phyloP scores from a whole-genome alignment of 768 basidiomycete species.

The Aureoboletus auriporus region DNA sequence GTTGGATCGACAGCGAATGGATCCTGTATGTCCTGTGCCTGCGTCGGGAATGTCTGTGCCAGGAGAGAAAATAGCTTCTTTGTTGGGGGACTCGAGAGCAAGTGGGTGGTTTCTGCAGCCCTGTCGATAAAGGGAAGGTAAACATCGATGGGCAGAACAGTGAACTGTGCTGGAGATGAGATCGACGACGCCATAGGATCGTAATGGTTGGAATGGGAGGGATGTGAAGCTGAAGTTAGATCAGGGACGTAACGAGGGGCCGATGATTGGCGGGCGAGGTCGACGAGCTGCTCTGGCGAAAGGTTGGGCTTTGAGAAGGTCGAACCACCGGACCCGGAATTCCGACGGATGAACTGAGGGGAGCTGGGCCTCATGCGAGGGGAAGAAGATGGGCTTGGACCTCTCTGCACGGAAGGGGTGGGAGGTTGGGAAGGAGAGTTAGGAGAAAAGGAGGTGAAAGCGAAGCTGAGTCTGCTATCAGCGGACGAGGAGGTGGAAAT shows the following conservation, averaged over 20 bases:
- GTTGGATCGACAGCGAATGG: slow-evolving; percentile 51
- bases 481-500: slow-evolving; percentile 24
- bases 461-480: slow-evolving; percentile 52
- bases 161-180: slow-evolving; percentile 57
- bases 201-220: slow-evolving; percentile 2
- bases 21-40: slow-evolving; percentile 25
- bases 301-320: slow-evolving; percentile 46
- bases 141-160: slow-evolving; percentile 69
- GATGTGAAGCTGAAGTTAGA: not conserved
- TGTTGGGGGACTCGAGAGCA: slow-evolving; percentile 64
- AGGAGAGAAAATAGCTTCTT: slow-evolving; percentile 70
- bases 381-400: slow-evolving; percentile 34
- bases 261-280: slow-evolving; percentile 63
- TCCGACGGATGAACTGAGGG: slow-evolving; percentile 32
- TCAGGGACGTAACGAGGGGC: slow-evolving; percentile 31
- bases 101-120: slow-evolving; percentile 63
- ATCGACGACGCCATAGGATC: not conserved
- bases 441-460: slow-evolving; percentile 58
- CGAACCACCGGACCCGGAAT: slow-evolving; percentile 32
- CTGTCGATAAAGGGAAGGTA: slow-evolving; percentile 87
- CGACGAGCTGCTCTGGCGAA: slow-evolving; percentile 70
- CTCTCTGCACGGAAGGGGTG: not conserved
- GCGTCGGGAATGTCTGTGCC: slow-evolving; percentile 59
- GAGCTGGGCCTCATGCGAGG: slow-evolving; percentile 49
- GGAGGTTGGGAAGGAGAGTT: slow-evolving; percentile 17